These are phyloP conservation scores for Podaxis sp. DNA, from an alignment of 768 basidiomycete genomes.

Conservation along the genomic window DNA sequence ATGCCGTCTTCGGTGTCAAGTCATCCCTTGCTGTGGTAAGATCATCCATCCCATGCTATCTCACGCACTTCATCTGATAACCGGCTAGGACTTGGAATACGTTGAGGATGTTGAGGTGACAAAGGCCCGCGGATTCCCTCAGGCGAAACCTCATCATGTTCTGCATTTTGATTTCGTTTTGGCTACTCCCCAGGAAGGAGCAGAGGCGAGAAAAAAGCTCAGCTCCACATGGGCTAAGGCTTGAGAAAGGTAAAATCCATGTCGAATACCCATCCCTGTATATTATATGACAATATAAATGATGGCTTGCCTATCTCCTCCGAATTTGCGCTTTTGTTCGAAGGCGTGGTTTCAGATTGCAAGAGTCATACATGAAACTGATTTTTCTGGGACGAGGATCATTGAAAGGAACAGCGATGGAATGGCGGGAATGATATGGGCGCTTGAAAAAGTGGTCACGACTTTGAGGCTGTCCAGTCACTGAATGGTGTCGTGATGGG, in stretches of 20 bases:
- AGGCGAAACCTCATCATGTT: conserved; percentile 32
- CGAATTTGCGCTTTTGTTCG: too few species aligned
- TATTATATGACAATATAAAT: not conserved
- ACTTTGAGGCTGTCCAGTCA: conserved; percentile 1
- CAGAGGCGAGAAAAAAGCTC: conserved; percentile 24
- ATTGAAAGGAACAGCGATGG: not conserved
- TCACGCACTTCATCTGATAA: not conserved
- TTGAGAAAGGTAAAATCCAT: not conserved
- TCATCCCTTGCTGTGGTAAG: conserved; percentile 71
- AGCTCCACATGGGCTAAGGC: not conserved
- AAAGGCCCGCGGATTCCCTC: conserved; percentile 48
- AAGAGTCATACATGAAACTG: too few species aligned
- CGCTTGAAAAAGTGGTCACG: not conserved
- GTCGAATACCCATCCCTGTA: not conserved
- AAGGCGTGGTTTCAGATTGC: too few species aligned
- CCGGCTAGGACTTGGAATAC: conserved; percentile 44
- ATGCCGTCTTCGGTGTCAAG: conserved; percentile 82
- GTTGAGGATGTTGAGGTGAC: conserved; percentile 52
- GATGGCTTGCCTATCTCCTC: too few species aligned
- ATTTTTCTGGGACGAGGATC: not conserved
- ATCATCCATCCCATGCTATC: conserved; percentile 7
- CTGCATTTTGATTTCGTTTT: conserved; percentile 39
- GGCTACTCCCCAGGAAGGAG: conserved; percentile 34
- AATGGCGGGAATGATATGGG: not conserved
- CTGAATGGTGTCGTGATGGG: conserved; percentile 5